Evolutionary conservation across 2,329 filamentous ascomycete genomes (phyloP), one percentile per base, ranked within the genome.

Genomic region (Aspergillus ochraceoroseus): DNA sequence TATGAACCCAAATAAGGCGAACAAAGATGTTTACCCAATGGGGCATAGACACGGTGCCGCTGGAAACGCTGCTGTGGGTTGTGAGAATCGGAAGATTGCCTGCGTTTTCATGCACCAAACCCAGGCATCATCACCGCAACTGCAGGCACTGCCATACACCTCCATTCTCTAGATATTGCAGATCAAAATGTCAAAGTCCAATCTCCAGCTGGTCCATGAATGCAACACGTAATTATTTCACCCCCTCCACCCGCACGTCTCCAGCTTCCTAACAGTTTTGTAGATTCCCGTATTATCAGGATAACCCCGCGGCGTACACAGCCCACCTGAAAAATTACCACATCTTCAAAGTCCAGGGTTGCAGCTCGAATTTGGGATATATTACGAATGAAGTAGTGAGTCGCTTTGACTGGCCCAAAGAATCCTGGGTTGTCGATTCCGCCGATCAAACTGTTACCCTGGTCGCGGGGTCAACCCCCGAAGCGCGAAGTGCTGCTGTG

Each of bases 271-370:
- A 31, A 58, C 39, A 14, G 34, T 31, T 17, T 15, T 28, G 32
- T 55, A 90, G 85, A 56, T 94, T 94, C 57, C 88, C 88, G 1
- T 87, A 94, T 65, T 73, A 76, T 41, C 73, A 82, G 41, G 72
- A 71, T 39, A 70, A 82, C 49, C 74, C 77, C 7, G 61, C 74
- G 43, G 68, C 70, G 35, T 79, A 83, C 62, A 66, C 73, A 30
- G 63, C 69, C 29, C 66, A 76, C 46, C 65, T 78, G 43, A 63
- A 65, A 34, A 70, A 72, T 7, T 80, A 79, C 63, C 75, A 80
- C 55, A 72, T 70, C 17, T 74, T 94, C 48, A 86, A 81, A 58
- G 80, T 85, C 11, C 67, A 83, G 8, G 66, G 80, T 7, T 82
- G 77, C 69, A 68, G 79, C 44, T 75, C 82, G 43, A 73, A 72